phyloP scores from a whole-genome alignment of 2,329 filamentous ascomycete genomes.

The Rosellinia necatrix region DNA sequence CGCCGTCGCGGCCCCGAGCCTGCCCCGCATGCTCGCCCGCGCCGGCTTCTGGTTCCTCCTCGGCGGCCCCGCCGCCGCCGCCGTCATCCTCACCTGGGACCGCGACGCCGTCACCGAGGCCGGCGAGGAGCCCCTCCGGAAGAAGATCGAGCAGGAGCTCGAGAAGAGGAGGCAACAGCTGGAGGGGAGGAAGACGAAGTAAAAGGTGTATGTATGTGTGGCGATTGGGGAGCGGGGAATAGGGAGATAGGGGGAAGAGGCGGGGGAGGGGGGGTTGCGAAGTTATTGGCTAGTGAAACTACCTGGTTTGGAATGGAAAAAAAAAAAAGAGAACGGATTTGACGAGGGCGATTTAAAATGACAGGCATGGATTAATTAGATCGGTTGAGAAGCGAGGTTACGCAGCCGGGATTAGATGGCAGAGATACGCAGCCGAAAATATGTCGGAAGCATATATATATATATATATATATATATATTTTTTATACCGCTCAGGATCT shows the following conservation, averaged over 20 bases:
- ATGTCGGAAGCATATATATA: not conserved
- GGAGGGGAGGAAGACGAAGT: slow-evolving; percentile 33
- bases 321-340: not conserved
- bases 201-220: not conserved
- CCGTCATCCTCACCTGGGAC: slow-evolving; percentile 36
- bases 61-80: slow-evolving; percentile 32
- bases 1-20: slow-evolving; percentile 28
- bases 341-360: not conserved
- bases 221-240: not conserved
- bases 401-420: no score
- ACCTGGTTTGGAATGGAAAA: not conserved
- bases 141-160: slow-evolving; percentile 15
- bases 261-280: not conserved
- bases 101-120: slow-evolving; percentile 37
- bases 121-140: slow-evolving; percentile 30
- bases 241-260: not conserved
- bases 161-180: slow-evolving; percentile 9
- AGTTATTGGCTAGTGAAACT: no score
- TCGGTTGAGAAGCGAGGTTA: not conserved
- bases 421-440: no score
- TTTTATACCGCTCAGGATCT: not conserved
- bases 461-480: not conserved
- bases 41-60: slow-evolving; percentile 36
- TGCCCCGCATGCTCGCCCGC: slow-evolving; percentile 27
- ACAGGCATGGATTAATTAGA: not conserved